Evolutionary conservation across 768 basidiomycete genomes (phyloP).

Genomic region (Asterophora parasitica): DNA sequence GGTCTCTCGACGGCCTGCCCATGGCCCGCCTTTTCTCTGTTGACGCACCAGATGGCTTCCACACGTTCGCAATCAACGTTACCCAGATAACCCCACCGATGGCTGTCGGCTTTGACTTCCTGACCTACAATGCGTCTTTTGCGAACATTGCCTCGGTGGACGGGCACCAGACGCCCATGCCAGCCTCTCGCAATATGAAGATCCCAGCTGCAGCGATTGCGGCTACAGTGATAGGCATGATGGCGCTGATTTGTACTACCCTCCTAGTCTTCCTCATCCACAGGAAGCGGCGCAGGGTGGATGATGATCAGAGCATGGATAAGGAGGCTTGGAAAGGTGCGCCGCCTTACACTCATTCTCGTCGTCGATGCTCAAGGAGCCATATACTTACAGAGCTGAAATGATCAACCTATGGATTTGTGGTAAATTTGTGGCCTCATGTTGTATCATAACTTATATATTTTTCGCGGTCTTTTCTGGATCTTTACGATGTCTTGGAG

Average conservation of each 20-base stretch:
- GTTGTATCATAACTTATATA: too few relatives aligned
- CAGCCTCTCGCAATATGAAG: not conserved
- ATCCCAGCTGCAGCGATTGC: constrained; percentile 7
- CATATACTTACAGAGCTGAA: too few relatives aligned
- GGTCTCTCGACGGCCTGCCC: constrained; percentile 25
- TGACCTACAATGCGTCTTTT: constrained; percentile 34
- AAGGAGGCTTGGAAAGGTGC: constrained; percentile 5
- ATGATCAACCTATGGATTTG: too few relatives aligned
- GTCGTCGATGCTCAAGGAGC: too few relatives aligned
- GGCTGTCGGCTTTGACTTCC: constrained; percentile 35
- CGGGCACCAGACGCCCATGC: constrained; percentile 5
- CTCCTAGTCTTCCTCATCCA: not conserved
- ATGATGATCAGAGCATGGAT: not conserved
- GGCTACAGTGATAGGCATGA: constrained; percentile 17
- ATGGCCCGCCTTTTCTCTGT: constrained; percentile 32
- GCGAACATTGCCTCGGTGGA: constrained; percentile 19
- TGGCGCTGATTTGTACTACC: constrained; percentile 1
- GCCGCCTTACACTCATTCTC: not conserved
- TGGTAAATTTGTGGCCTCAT: too few relatives aligned
- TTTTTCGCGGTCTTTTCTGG: too few relatives aligned
- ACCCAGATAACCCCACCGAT: constrained; percentile 28
- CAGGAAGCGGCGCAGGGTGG: not conserved
- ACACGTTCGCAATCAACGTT: constrained; percentile 33
- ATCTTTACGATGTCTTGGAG: too few relatives aligned
- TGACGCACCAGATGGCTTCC: constrained; percentile 29